Evolutionary conservation across 768 basidiomycete species (phyloP).

Genomic region (Leccinum obscurum): DNA sequence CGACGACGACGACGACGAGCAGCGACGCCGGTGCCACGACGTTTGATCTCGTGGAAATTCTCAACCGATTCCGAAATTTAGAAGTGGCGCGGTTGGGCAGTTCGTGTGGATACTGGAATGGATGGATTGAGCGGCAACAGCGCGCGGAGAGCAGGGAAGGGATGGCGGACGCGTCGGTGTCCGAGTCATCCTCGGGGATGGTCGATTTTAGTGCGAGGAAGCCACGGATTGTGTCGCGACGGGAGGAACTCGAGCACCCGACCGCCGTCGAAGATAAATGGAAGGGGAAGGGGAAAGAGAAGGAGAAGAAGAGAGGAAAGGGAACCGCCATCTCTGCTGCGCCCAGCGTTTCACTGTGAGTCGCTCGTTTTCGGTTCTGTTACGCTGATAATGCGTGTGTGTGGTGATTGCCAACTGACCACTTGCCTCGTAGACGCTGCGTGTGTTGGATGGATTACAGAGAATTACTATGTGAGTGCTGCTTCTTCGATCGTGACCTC

Average conservation of each 20-base stretch:
- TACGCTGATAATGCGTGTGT: no score
- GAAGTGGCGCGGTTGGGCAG: constrained; percentile 43
- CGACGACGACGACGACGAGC: neutral
- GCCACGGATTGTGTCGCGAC: constrained; percentile 16
- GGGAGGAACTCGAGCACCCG: constrained; percentile 13
- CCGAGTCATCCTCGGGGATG: neutral
- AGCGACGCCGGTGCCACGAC: neutral
- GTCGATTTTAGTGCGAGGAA: constrained; percentile 2
- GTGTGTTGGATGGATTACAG: constrained; percentile 62
- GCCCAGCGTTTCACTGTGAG: constrained; percentile 30
- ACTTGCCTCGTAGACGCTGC: constrained; percentile 40
- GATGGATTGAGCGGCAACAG: constrained; percentile 16
- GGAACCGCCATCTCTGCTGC: neutral
- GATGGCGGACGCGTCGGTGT: neutral
- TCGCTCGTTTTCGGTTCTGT: neutral
- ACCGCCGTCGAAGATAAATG: neutral
- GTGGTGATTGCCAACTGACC: neutral
- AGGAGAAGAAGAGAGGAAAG: neutral
- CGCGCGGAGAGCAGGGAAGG: neutral
- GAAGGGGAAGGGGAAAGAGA: constrained; percentile 18
- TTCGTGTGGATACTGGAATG: constrained; percentile 42
- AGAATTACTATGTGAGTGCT: constrained; percentile 48
- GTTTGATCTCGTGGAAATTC: constrained; percentile 23
- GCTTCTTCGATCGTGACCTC: neutral
- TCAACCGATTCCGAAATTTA: constrained; percentile 31